Evolutionary conservation across 1,284 basidiomycete species (phyloP).

Genomic region (Sporisorium exsertum): DNA sequence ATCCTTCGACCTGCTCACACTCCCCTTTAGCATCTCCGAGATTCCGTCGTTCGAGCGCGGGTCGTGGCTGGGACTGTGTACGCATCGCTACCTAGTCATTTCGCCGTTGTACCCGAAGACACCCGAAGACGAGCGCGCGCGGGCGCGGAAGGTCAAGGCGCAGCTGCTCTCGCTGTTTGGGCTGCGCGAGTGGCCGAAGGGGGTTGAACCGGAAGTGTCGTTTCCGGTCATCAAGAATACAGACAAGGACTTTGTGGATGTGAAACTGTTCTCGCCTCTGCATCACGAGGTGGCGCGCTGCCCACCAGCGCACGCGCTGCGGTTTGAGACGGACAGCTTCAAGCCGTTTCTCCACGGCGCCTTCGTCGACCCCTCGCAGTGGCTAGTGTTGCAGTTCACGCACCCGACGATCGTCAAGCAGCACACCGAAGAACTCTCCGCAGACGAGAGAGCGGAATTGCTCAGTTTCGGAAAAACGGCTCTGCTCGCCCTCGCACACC

Average conservation of each 20-base stretch:
- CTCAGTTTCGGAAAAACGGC: neutral
- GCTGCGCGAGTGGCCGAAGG: neutral
- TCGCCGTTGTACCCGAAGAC: neutral
- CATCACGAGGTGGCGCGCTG: neutral
- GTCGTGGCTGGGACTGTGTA: constrained; percentile 4
- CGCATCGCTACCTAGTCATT: constrained; percentile 6
- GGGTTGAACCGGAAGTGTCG: neutral
- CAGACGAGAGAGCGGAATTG: neutral
- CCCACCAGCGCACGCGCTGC: neutral
- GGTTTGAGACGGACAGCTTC: neutral
- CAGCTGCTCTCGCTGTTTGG: neutral
- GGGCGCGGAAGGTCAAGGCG: neutral
- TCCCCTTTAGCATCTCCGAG: constrained; percentile 3
- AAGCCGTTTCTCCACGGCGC: constrained; percentile 1
- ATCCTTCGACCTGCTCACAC: neutral
- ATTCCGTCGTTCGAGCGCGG: constrained; percentile 8
- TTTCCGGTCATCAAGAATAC: neutral
- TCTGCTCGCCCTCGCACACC: neutral
- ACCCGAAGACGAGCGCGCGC: neutral
- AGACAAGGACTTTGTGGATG: constrained; percentile 8
- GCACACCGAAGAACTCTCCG: neutral
- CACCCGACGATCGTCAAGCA: neutral
- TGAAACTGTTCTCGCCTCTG: neutral
- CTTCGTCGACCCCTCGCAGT: neutral
- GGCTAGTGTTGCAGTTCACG: constrained; percentile 6